A percentile compares a stretch with the other conserved stretches of the same genome.
Evolutionary conservation across 805 yeast genomes (phyloP).

Genomic region (Hagleromyces aurorensis): DNA sequence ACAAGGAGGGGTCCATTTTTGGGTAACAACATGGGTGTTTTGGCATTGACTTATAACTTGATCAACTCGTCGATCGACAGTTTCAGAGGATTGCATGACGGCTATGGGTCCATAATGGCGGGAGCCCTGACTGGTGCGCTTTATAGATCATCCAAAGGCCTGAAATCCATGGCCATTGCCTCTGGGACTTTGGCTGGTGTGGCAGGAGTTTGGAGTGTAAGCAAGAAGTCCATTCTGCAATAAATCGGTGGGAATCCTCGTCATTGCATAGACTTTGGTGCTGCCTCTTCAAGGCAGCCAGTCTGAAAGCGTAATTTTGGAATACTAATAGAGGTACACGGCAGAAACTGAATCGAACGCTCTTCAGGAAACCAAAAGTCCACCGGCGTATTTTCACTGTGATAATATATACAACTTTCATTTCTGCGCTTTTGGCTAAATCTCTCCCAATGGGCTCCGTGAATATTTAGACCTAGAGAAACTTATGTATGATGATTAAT

Average conservation of each 20-base stretch:
- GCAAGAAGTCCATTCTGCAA: constrained; percentile 39
- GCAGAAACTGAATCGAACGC: too few relatives aligned
- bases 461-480: too few relatives aligned
- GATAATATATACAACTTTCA: too few relatives aligned
- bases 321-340: not conserved
- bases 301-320: constrained; percentile 1
- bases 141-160: constrained; percentile 77
- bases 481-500: constrained; percentile 12
- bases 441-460: too few relatives aligned
- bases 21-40: constrained; percentile 92
- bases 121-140: constrained; percentile 92
- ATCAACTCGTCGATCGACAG: constrained; percentile 73
- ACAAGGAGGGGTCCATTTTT: constrained; percentile 94
- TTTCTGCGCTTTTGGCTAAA: too few relatives aligned
- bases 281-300: too few relatives aligned
- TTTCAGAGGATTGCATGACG: constrained; percentile 84
- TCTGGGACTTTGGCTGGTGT: constrained; percentile 80
- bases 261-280: too few relatives aligned
- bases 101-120: constrained; percentile 70
- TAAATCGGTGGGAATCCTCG: too few relatives aligned
- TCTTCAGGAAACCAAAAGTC: too few relatives aligned
- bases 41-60: constrained; percentile 83
- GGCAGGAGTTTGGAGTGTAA: constrained; percentile 88
- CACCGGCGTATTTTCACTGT: too few relatives aligned
- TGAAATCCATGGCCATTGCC: constrained; percentile 81